phyloP scores from a whole-genome alignment of 148 eudicot species.

The Amaranthus cruentus region DNA sequence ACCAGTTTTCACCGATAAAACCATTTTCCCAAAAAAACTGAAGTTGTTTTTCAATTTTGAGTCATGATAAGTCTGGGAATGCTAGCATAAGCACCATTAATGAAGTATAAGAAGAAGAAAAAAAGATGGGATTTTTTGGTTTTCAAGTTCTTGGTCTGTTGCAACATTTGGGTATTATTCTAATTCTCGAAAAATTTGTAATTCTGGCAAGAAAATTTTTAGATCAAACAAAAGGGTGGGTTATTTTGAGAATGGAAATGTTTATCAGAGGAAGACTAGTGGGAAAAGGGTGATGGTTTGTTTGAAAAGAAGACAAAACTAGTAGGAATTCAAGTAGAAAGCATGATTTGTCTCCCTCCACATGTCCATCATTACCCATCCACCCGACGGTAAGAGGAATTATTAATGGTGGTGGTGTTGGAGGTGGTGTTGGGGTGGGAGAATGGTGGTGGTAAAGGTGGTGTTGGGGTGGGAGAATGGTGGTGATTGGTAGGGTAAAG shows the following conservation, averaged over 20 bases:
- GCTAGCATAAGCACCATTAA: not conserved
- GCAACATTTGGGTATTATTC: slow-evolving; percentile 30
- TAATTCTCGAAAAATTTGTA: slow-evolving; percentile 22
- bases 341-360: slow-evolving; percentile 46
- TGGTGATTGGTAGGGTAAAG: too few relatives aligned
- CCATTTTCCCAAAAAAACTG: not conserved
- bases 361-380: slow-evolving; percentile 31
- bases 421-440: too few relatives aligned
- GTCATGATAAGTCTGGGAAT: slow-evolving; percentile 1
- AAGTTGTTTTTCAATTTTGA: not conserved
- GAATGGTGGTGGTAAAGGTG: too few relatives aligned
- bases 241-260: slow-evolving; percentile 10
- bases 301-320: slow-evolving; percentile 57
- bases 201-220: slow-evolving; percentile 19
- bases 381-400: too few relatives aligned
- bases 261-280: slow-evolving; percentile 25
- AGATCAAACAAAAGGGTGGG: slow-evolving; percentile 21
- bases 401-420: too few relatives aligned
- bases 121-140: slow-evolving; percentile 38
- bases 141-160: slow-evolving; percentile 41
- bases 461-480: too few relatives aligned
- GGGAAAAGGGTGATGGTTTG: slow-evolving; percentile 44
- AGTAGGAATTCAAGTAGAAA: slow-evolving; percentile 35
- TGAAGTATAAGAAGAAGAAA: not conserved
- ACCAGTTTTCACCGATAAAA: slow-evolving; percentile 12